phyloP scores from a whole-genome alignment of 768 basidiomycete genomes.

The Leccinum rimulosum region DNA sequence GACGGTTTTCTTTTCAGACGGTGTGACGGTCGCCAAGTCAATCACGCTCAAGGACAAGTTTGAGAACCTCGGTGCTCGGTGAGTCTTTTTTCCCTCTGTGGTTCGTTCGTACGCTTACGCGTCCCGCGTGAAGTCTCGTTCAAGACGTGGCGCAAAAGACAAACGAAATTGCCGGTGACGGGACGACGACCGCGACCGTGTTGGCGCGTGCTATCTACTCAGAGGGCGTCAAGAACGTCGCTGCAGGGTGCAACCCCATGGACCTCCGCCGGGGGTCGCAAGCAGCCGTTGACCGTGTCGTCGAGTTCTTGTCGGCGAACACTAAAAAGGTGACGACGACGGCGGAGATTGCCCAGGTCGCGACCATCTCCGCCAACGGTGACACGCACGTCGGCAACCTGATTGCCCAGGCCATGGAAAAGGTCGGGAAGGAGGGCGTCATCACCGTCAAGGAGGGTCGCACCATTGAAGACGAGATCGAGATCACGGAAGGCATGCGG shows the following conservation, averaged over 20 bases:
- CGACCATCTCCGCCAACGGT: constrained; percentile 85
- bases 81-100: constrained; percentile 26
- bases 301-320: constrained; percentile 83
- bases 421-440: constrained; percentile 99
- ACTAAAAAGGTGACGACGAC: constrained; percentile 95
- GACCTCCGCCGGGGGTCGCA: constrained; percentile 98
- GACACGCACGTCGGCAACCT: constrained; percentile 90
- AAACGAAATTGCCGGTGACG: constrained; percentile 96
- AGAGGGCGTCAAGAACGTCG: constrained; percentile 99
- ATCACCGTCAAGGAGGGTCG: constrained; percentile 99
- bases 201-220: constrained; percentile 96
- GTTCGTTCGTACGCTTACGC: constrained; percentile 8
- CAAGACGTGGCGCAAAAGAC: constrained; percentile 97
- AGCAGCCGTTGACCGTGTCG: constrained; percentile 93
- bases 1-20: constrained; percentile 52
- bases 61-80: constrained; percentile 98
- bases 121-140: constrained; percentile 56
- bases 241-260: constrained; percentile 99
- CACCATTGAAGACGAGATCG: constrained; percentile 98
- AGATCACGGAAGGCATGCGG: constrained; percentile 99
- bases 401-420: constrained; percentile 99
- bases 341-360: constrained; percentile 97
- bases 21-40: constrained; percentile 98
- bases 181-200: constrained; percentile 97
- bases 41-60: constrained; percentile 96